Evolutionary conservation across 768 basidiomycete species (phyloP).

Genomic region (Sutorius australiensis): DNA sequence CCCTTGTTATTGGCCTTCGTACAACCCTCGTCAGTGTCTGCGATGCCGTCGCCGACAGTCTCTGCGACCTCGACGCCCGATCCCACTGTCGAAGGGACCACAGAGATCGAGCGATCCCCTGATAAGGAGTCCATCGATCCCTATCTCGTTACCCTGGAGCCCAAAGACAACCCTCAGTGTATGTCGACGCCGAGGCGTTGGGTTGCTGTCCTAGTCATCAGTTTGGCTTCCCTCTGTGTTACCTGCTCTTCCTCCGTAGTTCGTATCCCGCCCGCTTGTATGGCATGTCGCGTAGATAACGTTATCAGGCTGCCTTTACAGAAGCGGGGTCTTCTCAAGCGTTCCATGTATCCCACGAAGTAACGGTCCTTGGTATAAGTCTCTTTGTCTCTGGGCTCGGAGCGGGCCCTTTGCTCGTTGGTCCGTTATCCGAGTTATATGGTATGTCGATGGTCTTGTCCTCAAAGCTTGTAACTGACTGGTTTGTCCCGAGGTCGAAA

Average conservation of each 20-base stretch:
- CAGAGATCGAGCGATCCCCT: neutral
- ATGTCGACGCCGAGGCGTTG: conserved; percentile 43
- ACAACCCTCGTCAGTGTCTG: neutral
- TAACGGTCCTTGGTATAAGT: conserved; percentile 47
- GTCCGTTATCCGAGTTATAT: conserved; percentile 41
- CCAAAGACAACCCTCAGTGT: conserved; percentile 41
- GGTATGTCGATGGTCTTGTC: conserved; percentile 8
- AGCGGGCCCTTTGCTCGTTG: conserved; percentile 34
- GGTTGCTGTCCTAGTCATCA: conserved; percentile 45
- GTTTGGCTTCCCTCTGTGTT: conserved; percentile 45
- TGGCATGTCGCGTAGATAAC: neutral
- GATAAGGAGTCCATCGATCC: conserved; percentile 6
- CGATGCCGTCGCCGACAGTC: neutral
- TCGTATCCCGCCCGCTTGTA: conserved; percentile 18
- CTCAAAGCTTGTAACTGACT: neutral
- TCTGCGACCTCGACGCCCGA: conserved; percentile 6
- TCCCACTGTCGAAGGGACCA: conserved; percentile 6
- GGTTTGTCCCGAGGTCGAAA: conserved; percentile 47
- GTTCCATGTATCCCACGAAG: conserved; percentile 52
- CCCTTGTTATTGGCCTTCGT: neutral
- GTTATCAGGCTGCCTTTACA: conserved; percentile 53
- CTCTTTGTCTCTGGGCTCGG: conserved; percentile 42
- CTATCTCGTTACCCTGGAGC: conserved; percentile 37
- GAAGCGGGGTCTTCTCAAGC: conserved; percentile 52
- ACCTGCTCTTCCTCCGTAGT: conserved; percentile 58